These are phyloP conservation scores for Massospora cicadina DNA, from an alignment of 371 early-diverging fungal species.

Conservation along the genomic window DNA sequence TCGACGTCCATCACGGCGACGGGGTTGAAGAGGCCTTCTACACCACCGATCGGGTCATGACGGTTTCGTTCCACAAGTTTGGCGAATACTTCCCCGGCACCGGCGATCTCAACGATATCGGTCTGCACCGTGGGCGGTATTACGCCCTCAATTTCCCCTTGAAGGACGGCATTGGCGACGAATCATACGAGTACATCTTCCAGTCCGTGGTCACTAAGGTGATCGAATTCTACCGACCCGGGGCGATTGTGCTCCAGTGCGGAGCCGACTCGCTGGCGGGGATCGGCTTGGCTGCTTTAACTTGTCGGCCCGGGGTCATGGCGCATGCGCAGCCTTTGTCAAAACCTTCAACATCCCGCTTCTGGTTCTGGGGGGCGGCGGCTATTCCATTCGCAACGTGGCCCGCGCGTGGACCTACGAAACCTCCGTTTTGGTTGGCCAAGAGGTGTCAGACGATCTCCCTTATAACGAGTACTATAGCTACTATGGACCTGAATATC, in stretches of 20 bases:
- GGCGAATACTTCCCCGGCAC: constrained; percentile 99
- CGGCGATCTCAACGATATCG: constrained; percentile 74
- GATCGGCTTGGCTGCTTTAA: constrained; percentile 99
- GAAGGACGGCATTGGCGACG: constrained; percentile 95
- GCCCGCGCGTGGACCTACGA: constrained; percentile 97
- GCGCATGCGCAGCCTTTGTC: constrained; percentile 83
- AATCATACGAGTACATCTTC: constrained; percentile 77
- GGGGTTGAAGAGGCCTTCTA: constrained; percentile 99
- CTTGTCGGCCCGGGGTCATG: constrained; percentile 78
- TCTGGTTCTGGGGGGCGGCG: constrained; percentile 96
- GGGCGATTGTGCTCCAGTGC: constrained; percentile 96
- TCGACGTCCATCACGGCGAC: constrained; percentile 99
- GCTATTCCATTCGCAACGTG: constrained; percentile 98
- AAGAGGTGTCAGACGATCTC: constrained; percentile 49
- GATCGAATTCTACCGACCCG: constrained; percentile 89
- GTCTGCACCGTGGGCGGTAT: constrained; percentile 68
- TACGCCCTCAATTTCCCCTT: constrained; percentile 97
- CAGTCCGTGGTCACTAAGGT: constrained; percentile 49
- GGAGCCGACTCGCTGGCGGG: constrained; percentile 98
- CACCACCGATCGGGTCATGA: constrained; percentile 97
- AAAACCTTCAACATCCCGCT: constrained; percentile 85
- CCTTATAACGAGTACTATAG: constrained; percentile 92
- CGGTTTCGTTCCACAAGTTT: constrained; percentile 96
- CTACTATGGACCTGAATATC: constrained; percentile 88
- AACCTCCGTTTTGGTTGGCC: constrained; percentile 78